Conservation (phyloP, 1,284 basidiomycete genomes). For the Malassezia sympodialis region DNA sequence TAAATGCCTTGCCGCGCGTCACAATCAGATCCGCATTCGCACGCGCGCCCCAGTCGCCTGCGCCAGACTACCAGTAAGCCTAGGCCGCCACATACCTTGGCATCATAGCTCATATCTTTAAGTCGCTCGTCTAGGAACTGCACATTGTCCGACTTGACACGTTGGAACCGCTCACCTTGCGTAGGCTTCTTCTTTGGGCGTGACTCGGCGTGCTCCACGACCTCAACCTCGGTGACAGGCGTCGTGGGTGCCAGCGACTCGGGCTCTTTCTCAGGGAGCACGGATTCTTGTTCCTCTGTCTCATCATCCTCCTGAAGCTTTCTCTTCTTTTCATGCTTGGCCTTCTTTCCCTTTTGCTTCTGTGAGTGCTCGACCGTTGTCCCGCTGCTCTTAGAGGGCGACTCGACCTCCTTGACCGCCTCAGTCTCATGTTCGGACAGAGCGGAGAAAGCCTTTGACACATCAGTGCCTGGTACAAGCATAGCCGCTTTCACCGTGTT, state of each 20-base stretch:
- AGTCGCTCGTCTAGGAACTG: conserved; percentile 56
- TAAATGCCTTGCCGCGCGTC: conserved; percentile 83
- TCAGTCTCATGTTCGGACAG: background rate
- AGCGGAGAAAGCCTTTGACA: background rate
- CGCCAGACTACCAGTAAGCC: conserved; percentile 52
- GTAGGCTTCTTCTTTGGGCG: conserved; percentile 2
- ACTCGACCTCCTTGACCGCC: background rate
- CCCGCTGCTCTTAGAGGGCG: background rate
- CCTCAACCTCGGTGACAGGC: background rate
- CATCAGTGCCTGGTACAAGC: background rate
- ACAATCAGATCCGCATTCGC: conserved; percentile 80
- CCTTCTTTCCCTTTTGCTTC: background rate
- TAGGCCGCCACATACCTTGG: conserved; percentile 50
- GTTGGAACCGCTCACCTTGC: conserved; percentile 56
- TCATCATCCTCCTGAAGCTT: background rate
- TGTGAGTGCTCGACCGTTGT: background rate
- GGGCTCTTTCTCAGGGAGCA: background rate
- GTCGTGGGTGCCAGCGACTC: background rate
- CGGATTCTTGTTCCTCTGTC: too few relatives aligned
- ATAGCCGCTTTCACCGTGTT: conserved; percentile 1
- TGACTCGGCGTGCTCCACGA: background rate
- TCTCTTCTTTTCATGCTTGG: background rate
- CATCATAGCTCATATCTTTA: conserved; percentile 71
- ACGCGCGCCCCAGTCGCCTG: conserved; percentile 74
- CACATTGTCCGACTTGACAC: conserved; percentile 65